Evolutionary conservation across 306 rosid species (phyloP).

Genomic region (Dryas alaskensis): DNA sequence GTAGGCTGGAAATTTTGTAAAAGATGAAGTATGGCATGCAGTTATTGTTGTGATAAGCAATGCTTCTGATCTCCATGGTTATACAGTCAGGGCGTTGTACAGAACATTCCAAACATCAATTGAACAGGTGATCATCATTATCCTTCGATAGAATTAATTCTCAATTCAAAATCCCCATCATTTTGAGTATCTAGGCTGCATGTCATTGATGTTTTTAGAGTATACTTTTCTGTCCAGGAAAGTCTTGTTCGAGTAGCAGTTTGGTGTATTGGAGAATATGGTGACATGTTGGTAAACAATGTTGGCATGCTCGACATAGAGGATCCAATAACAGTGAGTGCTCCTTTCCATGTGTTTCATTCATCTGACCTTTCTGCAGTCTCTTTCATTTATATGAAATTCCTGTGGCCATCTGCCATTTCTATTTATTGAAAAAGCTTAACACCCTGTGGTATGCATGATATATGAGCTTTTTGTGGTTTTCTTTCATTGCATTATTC

Average conservation of each 20-base stretch:
- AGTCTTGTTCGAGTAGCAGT: constrained; percentile 93
- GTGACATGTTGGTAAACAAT: constrained; percentile 81
- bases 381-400: constrained; percentile 18
- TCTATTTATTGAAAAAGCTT: not conserved
- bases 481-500: not conserved
- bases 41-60: constrained; percentile 85
- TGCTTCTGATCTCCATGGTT: constrained; percentile 95
- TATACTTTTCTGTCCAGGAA: constrained; percentile 57
- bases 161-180: constrained; percentile 19
- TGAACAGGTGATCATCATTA: constrained; percentile 68
- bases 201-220: not conserved
- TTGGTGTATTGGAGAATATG: constrained; percentile 98
- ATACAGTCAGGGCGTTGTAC: constrained; percentile 83
- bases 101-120: constrained; percentile 69
- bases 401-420: not conserved
- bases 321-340: constrained; percentile 84
- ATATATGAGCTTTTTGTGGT: not conserved
- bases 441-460: not conserved
- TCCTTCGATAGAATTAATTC: constrained; percentile 27
- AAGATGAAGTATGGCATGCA: constrained; percentile 96
- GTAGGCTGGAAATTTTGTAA: constrained; percentile 99
- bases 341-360: constrained; percentile 15
- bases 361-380: constrained; percentile 14
- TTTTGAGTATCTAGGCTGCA: constrained; percentile 13
- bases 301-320: constrained; percentile 83